Evolutionary conservation across 148 eudicot species (phyloP).

Genomic region (Silene latifolia): DNA sequence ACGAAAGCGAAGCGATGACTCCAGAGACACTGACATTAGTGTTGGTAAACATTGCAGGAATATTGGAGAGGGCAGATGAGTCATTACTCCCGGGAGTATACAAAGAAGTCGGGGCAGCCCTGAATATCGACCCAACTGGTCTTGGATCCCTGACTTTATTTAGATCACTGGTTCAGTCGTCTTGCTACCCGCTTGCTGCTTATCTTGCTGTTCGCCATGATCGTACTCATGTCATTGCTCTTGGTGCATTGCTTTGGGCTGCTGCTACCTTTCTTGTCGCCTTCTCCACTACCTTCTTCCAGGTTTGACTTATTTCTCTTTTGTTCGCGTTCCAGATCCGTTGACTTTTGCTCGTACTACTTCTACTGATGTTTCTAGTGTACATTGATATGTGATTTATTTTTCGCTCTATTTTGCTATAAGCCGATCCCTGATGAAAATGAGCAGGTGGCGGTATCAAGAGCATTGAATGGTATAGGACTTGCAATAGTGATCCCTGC

Average conservation of each 20-base stretch:
- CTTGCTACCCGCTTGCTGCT: conserved; percentile 78
- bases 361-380: too few species aligned
- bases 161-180: conserved; percentile 69
- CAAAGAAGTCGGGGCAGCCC: conserved; percentile 70
- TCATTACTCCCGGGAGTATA: conserved; percentile 76
- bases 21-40: conserved; percentile 52
- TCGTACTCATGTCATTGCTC: conserved; percentile 69
- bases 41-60: conserved; percentile 67
- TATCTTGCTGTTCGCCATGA: conserved; percentile 65
- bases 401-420: too few species aligned
- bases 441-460: conserved; percentile 72
- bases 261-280: conserved; percentile 79
- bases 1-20: conserved; percentile 23
- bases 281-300: conserved; percentile 57
- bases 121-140: conserved; percentile 69
- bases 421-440: too few species aligned
- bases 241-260: conserved; percentile 86
- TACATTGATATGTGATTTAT: too few species aligned
- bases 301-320: conserved; percentile 35
- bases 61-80: conserved; percentile 80
- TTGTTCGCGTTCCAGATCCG: background rate
- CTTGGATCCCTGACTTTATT: conserved; percentile 70
- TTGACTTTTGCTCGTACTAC: too few species aligned
- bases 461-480: conserved; percentile 85
- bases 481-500: conserved; percentile 87